Percentiles rank a stretch among this genome's conserved stretches.
phyloP scores from a whole-genome alignment of 2,329 filamentous ascomycete species.

The Anisogramma anomala region DNA sequence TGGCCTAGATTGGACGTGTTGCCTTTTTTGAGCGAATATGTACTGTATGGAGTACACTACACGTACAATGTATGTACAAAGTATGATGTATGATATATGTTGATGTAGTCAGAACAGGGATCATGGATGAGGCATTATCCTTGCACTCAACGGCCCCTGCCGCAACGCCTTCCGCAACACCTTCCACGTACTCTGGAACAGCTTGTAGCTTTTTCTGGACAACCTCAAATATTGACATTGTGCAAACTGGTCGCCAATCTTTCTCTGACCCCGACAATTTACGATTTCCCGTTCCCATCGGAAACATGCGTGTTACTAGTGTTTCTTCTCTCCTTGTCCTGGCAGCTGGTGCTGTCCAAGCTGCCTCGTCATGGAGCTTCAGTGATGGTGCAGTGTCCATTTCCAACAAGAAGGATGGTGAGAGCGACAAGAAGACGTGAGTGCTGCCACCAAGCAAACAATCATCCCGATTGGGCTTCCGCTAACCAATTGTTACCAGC shows the following conservation, averaged over 20 bases:
- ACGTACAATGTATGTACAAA: too few relatives aligned
- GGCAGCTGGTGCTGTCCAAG: slow-evolving; percentile 38
- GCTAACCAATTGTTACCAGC: slow-evolving; percentile 29
- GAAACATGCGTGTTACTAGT: slow-evolving; percentile 30
- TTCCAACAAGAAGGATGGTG: slow-evolving; percentile 48
- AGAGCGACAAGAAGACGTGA: slow-evolving; percentile 55
- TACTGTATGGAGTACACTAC: too few relatives aligned
- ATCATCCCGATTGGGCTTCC: slow-evolving; percentile 4
- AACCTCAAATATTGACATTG: too few relatives aligned
- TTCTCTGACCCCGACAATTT: background rate
- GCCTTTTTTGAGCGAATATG: too few relatives aligned
- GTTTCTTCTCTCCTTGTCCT: slow-evolving; percentile 33
- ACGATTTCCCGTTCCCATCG: slow-evolving; percentile 1
- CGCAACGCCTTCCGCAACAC: too few relatives aligned
- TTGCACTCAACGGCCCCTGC: background rate
- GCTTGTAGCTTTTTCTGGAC: background rate
- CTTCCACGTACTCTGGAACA: slow-evolving; percentile 12
- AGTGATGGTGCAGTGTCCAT: slow-evolving; percentile 60
- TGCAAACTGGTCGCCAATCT: slow-evolving; percentile 5
- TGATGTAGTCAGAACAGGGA: background rate
- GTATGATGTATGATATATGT: too few relatives aligned
- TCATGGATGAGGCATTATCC: background rate
- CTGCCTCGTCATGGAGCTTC: slow-evolving; percentile 57
- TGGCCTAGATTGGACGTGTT: too few relatives aligned
- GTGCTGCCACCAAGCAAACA: slow-evolving; percentile 18